Conservation (phyloP, 1,284 basidiomycete species). For the Trichosporon inkin region DNA sequence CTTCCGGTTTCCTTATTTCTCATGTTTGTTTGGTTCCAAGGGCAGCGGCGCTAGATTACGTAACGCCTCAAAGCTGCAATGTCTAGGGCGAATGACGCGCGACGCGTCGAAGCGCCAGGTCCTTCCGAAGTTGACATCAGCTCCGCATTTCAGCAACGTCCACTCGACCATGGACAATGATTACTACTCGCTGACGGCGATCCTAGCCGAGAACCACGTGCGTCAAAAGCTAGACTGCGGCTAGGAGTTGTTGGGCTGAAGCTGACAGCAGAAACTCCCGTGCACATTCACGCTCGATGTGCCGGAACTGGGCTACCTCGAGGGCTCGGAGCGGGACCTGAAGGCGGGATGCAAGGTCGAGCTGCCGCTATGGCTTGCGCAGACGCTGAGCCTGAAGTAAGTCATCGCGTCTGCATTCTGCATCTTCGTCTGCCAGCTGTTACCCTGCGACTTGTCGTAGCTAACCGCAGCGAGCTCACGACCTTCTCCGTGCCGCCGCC, state of each 20-base stretch:
- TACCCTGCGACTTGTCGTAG: not conserved
- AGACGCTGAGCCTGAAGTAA: conserved; percentile 74
- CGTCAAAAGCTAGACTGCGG: conserved; percentile 7
- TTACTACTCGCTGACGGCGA: conserved; percentile 81
- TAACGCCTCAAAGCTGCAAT: not conserved
- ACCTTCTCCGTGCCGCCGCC: conserved; percentile 75
- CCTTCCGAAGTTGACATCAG: not conserved
- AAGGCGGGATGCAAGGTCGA: conserved; percentile 66
- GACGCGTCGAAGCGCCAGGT: not conserved
- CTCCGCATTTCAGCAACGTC: not conserved
- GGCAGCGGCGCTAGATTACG: not conserved
- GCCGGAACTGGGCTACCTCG: conserved; percentile 79
- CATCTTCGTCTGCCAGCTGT: not conserved
- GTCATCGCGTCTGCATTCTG: conserved; percentile 26
- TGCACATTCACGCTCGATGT: conserved; percentile 82
- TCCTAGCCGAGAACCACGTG: conserved; percentile 84
- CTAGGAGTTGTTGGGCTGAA: not conserved
- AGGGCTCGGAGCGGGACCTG: conserved; percentile 74
- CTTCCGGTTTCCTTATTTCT: not conserved
- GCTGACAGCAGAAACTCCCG: conserved; percentile 66
- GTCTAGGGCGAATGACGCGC: conserved; percentile 8
- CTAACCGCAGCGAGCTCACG: conserved; percentile 65
- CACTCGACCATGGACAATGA: conserved; percentile 65
- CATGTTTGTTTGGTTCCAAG: conserved; percentile 16
- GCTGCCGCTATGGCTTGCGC: conserved; percentile 80